Evolutionary conservation across 768 basidiomycete genomes (phyloP).

Genomic region (Cyclocybe aegerita): DNA sequence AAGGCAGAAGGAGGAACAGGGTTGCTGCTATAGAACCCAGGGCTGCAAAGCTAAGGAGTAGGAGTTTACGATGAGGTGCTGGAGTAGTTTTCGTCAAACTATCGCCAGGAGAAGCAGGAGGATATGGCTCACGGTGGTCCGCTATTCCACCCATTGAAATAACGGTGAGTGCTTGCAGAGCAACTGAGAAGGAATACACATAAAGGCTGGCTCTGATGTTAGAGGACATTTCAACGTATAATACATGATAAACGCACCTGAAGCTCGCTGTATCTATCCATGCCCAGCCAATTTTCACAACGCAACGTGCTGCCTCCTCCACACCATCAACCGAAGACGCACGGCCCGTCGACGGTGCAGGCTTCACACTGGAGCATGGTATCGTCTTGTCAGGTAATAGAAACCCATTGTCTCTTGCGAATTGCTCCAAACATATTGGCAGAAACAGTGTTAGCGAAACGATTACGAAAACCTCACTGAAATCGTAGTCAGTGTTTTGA

Average conservation of each 20-base stretch:
- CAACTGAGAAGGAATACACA: slow-evolving; percentile 84
- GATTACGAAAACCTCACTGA: slow-evolving; percentile 78
- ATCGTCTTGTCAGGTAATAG: slow-evolving; percentile 63
- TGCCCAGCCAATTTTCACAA: slow-evolving; percentile 75
- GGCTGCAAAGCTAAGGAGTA: slow-evolving; percentile 74
- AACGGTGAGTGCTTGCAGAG: slow-evolving; percentile 88
- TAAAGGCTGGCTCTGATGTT: slow-evolving; percentile 59
- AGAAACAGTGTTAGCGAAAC: slow-evolving; percentile 81
- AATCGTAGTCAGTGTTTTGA: neutral
- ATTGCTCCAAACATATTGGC: slow-evolving; percentile 84
- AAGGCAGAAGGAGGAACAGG: slow-evolving; percentile 72
- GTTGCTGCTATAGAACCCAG: slow-evolving; percentile 69
- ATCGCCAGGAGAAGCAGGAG: neutral
- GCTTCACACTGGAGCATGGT: slow-evolving; percentile 46
- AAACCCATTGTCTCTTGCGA: slow-evolving; percentile 86
- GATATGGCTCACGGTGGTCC: slow-evolving; percentile 68
- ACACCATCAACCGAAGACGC: slow-evolving; percentile 7
- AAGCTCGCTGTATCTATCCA: slow-evolving; percentile 95
- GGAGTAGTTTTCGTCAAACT: neutral
- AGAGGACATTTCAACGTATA: neutral
- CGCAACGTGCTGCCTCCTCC: slow-evolving; percentile 57
- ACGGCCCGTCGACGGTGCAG: slow-evolving; percentile 15
- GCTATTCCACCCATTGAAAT: slow-evolving; percentile 94
- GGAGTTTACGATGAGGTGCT: slow-evolving; percentile 71
- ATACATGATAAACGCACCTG: slow-evolving; percentile 51